Evolutionary conservation across 208 protist species (phyloP), one percentile per base, ranked within the genome.

Genomic region (Strigomonas culicis): DNA sequence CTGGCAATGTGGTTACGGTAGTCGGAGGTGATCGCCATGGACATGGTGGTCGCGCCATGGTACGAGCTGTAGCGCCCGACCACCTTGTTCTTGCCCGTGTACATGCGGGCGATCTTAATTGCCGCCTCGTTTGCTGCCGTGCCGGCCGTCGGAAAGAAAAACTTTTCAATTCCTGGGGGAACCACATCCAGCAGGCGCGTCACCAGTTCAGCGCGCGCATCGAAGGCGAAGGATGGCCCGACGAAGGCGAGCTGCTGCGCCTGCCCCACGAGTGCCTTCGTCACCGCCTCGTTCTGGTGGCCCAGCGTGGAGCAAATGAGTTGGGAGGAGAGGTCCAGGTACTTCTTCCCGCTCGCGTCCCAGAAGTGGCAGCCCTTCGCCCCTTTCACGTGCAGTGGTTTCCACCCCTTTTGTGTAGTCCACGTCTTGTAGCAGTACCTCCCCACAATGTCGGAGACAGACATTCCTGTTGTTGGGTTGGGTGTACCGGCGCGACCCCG

Each of bases 301-400:
- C 49, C 49, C 49, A 55, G n/a, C 10, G 49, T 55, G n/a, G 49
- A 55, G 49, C 49, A 55, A 55, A 55, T 55, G n/a, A 55, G n/a
- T 27, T 55, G 49, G 7, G 49, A 55, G n/a, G 49, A 55, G n/a
- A 55, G 11, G 24, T 55, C 49, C 49, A 55, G 49, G 24, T 55
- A 55, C 49, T 55, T 55, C 24, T 55, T 55, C 13, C 49, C 49
- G n/a, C n/a, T 30, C n/a, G 17, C 49, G 27, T 55, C 49, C 49
- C 49, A 55, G 24, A 55, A 55, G 24, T 55, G 49, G 24, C 49
- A 55, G 49, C 25, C 49, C 25, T 55, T 55, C n/a, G 49, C 49
- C 17, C 49, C 49, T 10, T 13, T 55, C 17, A 55, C 25, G 49
- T 55, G 17, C n/a, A 55, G 49, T 13, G 49, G 49, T 27, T 55